Evolutionary conservation across 495 filamentous ascomycete species (phyloP), one percentile per base, ranked within the genome.

Genomic region (Letharia lupina): DNA sequence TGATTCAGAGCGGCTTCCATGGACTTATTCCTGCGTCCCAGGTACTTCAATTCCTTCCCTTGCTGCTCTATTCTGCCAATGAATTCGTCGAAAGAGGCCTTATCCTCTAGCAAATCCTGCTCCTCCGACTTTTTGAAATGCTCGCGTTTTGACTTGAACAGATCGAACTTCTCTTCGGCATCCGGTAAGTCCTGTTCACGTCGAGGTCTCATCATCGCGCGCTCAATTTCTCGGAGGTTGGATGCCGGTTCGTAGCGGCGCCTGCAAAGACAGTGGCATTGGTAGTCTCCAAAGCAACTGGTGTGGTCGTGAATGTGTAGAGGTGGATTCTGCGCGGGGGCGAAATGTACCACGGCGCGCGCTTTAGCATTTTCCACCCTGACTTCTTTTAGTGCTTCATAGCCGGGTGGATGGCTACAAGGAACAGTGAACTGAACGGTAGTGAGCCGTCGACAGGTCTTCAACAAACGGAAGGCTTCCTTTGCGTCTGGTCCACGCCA

Each of bases 151-250:
- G 16, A 18, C 35, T 47, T 65, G 54, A 65, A 65, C 2, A 65
- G 54, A 4, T 48, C 54, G 6, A 65, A 59, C 7, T n/a, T 23
- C 54, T 65, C 63, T 23, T 33, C 57, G 2, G 31, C 28, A 15
- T 65, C 63, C 1, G 9, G 11, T 11, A 57, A 31, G 18, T 65
- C 54, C 54, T 47, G 52, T 58, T 16, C 18, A 12, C 54, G 41
- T n/a, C 52, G 63, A 45, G 63, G 63, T 65, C 52, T 54, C 63
- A 65, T 65, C 63, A 65, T 65, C 41, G 63, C 63, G 1, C 28
- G n/a, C 44, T 65, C 54, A n/a, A 65, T 40, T 57, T 65, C 63
- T 18, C 8, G 40, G 13, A 59, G 8, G 16, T 40, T 57, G 12
- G 40, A 41, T 44, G 45, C 42, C 8, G 52, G 40, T 23, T 35